These are phyloP conservation scores for Pseudomonodictys pantanalensis DNA, from an alignment of 495 filamentous ascomycete species.

Conservation along the genomic window DNA sequence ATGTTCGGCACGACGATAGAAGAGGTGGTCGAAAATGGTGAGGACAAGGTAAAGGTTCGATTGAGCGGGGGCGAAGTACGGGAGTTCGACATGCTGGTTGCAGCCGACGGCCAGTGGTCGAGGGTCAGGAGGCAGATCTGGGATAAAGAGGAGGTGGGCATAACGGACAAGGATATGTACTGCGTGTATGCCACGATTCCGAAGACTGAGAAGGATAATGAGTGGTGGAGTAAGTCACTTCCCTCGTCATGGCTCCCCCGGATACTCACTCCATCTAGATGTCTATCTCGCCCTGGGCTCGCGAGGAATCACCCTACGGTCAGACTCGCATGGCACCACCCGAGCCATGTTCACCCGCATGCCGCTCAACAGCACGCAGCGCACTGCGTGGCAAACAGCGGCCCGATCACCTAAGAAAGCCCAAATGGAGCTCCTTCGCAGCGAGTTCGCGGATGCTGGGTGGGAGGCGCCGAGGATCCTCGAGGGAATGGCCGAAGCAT, in stretches of 20 bases:
- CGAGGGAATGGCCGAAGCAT: constrained; percentile 38
- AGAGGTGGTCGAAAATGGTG: constrained; percentile 16
- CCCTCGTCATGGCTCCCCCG: too few species aligned
- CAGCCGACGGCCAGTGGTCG: constrained; percentile 35
- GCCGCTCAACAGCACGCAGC: constrained; percentile 33
- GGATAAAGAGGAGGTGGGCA: constrained; percentile 12
- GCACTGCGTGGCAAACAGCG: constrained; percentile 34
- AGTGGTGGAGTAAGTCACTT: constrained; percentile 42
- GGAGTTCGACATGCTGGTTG: constrained; percentile 31
- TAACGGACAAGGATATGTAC: constrained; percentile 24
- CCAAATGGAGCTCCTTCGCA: constrained; percentile 30
- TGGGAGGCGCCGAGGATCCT: constrained; percentile 48
- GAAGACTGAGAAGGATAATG: constrained; percentile 32
- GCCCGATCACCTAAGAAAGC: constrained; percentile 1
- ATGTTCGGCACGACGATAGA: constrained; percentile 37
- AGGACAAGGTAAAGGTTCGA: constrained; percentile 21
- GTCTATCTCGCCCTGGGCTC: constrained; percentile 40
- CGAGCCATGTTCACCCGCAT: constrained; percentile 34
- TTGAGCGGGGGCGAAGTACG: constrained; percentile 26
- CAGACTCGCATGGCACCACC: constrained; percentile 31
- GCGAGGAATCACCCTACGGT: constrained; percentile 37
- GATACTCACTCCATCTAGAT: too few species aligned
- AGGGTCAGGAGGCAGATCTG: constrained; percentile 20
- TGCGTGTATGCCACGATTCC: constrained; percentile 32
- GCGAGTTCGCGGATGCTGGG: constrained; percentile 46